Evolutionary conservation across 495 filamentous ascomycete species (phyloP), one percentile per base, ranked within the genome.

Genomic region (Astrothelium subdiscretum): DNA sequence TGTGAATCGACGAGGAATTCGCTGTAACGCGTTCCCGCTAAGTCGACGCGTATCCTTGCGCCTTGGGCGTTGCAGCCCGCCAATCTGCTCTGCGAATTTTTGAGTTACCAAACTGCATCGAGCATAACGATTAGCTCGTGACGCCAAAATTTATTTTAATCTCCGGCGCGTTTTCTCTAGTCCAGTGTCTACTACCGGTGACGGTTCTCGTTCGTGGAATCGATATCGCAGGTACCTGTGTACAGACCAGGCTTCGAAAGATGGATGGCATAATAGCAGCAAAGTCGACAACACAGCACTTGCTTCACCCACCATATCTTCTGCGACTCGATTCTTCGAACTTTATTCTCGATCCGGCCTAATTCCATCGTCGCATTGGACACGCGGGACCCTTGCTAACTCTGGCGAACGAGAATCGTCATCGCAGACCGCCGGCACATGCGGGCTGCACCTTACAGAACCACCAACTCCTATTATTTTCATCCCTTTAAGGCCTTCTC

Each of bases 391-490:
- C 43, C 43, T 20, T 48, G 43, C 43, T 48, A 5, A 20, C 1
- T 5, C 20, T 12, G 43, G 20, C 43, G 43, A 48, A 48, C 43
- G 43, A 48, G n/a, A 48, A 1, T 10, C 43, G 43, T 48, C 43
- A 48, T 22, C n/a, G 43, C 43, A 18, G 43, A 48, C 43, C 43
- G 43, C 43, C 43, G 12, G 43, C 43, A 48, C 15, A 38, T 38
- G 35, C 35, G 35, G 35, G 6, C 35, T 48, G 43, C 43, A 48
- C 43, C 43, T 12, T 15, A 48, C 43, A 15, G 43, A 48, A 48
- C 43, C n/a, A 48, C n/a, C 43, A 48, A 48, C 43, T 48, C 43
- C 43, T 48, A 48, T 48, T 48, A 48, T 48, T 48, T 48, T 20
- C n/a, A 12, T 18, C 43, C 43, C 43, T 48, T 48, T 48, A 15